Evolutionary conservation across 2,329 filamentous ascomycete genomes (phyloP).

Genomic region (Phaeosphaeriaceae sp.): DNA sequence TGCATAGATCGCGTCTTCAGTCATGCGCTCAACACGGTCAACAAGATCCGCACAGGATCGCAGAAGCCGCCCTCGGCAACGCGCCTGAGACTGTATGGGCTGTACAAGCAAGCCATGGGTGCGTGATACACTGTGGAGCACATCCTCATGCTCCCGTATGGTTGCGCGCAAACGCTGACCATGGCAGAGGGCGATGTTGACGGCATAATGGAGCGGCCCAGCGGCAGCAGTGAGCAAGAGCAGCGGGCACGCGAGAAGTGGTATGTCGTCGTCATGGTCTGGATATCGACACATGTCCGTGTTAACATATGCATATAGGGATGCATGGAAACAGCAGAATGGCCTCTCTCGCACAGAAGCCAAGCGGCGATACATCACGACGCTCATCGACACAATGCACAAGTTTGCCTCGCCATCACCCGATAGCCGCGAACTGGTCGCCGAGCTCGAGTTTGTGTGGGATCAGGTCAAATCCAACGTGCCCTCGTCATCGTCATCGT

Average conservation of each 20-base stretch:
- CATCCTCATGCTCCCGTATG: background rate
- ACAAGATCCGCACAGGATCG: constrained; percentile 94
- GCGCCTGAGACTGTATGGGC: constrained; percentile 89
- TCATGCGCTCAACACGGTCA: constrained; percentile 97
- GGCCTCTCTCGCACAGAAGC: constrained; percentile 87
- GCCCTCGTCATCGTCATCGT: constrained; percentile 64
- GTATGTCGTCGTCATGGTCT: constrained; percentile 47
- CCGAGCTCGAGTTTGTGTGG: constrained; percentile 99
- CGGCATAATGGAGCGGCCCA: constrained; percentile 86
- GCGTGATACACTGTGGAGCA: constrained; percentile 21
- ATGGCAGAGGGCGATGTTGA: constrained; percentile 85
- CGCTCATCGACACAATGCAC: constrained; percentile 96
- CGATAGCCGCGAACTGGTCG: constrained; percentile 85
- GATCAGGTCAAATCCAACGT: constrained; percentile 92
- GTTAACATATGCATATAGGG: constrained; percentile 57
- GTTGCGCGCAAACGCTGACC: background rate
- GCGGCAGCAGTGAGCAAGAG: constrained; percentile 57
- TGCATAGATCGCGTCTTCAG: constrained; percentile 91
- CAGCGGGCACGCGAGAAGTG: constrained; percentile 71
- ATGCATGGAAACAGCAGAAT: constrained; percentile 91
- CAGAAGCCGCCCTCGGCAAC: constrained; percentile 85
- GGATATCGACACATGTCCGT: background rate
- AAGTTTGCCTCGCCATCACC: constrained; percentile 85
- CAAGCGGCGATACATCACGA: constrained; percentile 92
- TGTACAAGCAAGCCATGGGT: constrained; percentile 98